A percentile compares a stretch with the other conserved stretches of the same genome.
phyloP scores from a whole-genome alignment of 108 stramenopile species.

The Aureococcus anophagefferens region DNA sequence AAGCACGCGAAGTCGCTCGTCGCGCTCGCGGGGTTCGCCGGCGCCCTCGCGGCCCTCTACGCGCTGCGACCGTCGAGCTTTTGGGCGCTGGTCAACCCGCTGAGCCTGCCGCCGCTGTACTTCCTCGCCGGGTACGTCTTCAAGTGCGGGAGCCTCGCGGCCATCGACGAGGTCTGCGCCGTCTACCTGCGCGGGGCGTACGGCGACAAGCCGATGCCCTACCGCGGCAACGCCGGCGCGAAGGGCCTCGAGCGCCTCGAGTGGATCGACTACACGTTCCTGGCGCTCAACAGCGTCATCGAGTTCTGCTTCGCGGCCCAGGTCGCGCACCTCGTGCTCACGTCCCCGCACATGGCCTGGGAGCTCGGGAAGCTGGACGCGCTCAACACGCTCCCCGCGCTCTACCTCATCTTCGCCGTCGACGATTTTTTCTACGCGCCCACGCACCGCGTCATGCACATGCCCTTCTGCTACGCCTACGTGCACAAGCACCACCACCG shows the following conservation, averaged over 20 bases:
- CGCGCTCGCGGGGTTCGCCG: neutral
- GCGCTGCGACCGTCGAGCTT: neutral
- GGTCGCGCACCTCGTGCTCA: constrained; percentile 51
- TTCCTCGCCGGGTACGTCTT: neutral
- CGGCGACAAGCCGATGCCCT: constrained; percentile 2
- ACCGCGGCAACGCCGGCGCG: neutral
- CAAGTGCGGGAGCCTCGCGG: neutral
- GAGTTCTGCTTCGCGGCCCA: constrained; percentile 73
- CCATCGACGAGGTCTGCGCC: neutral
- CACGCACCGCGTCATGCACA: constrained; percentile 69
- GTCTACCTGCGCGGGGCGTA: neutral
- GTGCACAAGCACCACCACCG: constrained; percentile 91
- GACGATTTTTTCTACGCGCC: constrained; percentile 72
- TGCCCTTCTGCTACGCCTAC: constrained; percentile 60
- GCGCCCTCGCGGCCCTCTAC: neutral
- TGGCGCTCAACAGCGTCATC: constrained; percentile 66
- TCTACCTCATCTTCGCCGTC: constrained; percentile 64
- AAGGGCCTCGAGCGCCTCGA: constrained; percentile 40
- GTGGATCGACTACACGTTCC: constrained; percentile 36
- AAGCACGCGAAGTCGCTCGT: neutral
- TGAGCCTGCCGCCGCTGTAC: neutral
- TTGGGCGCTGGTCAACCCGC: neutral
- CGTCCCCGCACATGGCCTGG: constrained; percentile 37
- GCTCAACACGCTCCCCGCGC: constrained; percentile 55
- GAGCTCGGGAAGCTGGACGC: constrained; percentile 37